A percentile compares a stretch with the other conserved stretches of the same genome.
Evolutionary conservation across 148 eudicot genomes (phyloP).

Genomic region (Spergularia bocconei): DNA sequence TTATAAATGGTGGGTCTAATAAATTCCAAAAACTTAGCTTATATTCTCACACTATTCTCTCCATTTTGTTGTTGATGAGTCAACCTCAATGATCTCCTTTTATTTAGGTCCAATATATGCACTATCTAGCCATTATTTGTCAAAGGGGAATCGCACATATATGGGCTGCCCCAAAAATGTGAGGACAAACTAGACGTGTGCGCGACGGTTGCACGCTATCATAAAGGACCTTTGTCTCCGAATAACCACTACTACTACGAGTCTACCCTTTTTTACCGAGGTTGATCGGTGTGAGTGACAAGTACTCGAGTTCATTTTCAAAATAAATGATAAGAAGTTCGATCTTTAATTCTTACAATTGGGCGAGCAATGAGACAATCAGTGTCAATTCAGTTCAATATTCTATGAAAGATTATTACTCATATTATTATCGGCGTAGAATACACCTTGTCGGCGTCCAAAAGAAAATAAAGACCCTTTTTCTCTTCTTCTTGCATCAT

Average conservation of each 20-base stretch:
- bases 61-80: slow-evolving; percentile 58
- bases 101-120: slow-evolving; percentile 26
- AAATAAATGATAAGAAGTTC: too few relatives aligned
- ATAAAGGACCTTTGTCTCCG: slow-evolving; percentile 37
- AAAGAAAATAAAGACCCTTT: neutral
- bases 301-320: too few relatives aligned
- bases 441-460: too few relatives aligned
- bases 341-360: too few relatives aligned
- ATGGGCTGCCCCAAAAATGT: slow-evolving; percentile 18
- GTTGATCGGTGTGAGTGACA: too few relatives aligned
- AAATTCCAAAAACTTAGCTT: neutral
- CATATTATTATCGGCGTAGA: too few relatives aligned
- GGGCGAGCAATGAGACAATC: too few relatives aligned
- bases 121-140: slow-evolving; percentile 33
- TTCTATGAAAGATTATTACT: too few relatives aligned
- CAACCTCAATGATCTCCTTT: slow-evolving; percentile 48
- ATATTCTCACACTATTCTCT: slow-evolving; percentile 15
- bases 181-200: slow-evolving; percentile 31
- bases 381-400: too few relatives aligned
- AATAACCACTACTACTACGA: neutral
- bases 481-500: slow-evolving; percentile 1
- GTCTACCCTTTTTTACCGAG: too few relatives aligned
- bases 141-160: slow-evolving; percentile 17
- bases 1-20: slow-evolving; percentile 9
- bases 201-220: slow-evolving; percentile 39